phyloP scores from a whole-genome alignment of 2,329 filamentous ascomycete genomes.

The Dendryphion nanum region DNA sequence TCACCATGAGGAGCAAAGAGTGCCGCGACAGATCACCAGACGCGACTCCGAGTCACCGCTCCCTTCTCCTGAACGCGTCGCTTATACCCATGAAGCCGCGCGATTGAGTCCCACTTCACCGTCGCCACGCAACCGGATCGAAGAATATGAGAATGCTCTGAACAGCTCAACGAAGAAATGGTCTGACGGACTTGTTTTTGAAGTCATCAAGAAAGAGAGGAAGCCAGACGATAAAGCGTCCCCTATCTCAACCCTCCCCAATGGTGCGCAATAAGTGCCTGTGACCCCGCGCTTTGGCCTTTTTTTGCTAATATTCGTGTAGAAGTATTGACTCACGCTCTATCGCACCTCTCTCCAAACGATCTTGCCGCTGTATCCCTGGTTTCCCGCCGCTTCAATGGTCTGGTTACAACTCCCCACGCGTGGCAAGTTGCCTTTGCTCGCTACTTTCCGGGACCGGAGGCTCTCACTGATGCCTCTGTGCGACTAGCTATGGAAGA shows the following conservation, averaged over 20 bases:
- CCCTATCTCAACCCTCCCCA: constrained; percentile 66
- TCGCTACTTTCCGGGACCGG: constrained; percentile 81
- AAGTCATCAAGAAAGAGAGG: constrained; percentile 50
- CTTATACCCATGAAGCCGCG: constrained; percentile 14
- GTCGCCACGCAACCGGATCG: constrained; percentile 50
- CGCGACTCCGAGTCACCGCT: constrained; percentile 17
- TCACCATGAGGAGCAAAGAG: constrained; percentile 37
- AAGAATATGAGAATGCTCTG: constrained; percentile 55
- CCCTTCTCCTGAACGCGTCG: constrained; percentile 10
- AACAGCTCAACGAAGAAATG: constrained; percentile 39
- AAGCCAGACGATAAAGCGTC: constrained; percentile 46
- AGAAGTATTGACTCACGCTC: constrained; percentile 90
- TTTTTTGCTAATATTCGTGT: constrained; percentile 13
- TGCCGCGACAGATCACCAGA: constrained; percentile 12
- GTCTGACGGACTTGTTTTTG: constrained; percentile 49
- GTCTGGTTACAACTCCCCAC: constrained; percentile 83
- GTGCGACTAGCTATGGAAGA: constrained; percentile 46
- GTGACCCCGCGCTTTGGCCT: constrained; percentile 2
- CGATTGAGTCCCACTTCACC: constrained; percentile 37
- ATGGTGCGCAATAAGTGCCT: constrained; percentile 68
- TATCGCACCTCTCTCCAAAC: constrained; percentile 85
- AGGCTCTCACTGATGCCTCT: constrained; percentile 48
- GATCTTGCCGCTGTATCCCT: constrained; percentile 80
- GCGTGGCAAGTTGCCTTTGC: constrained; percentile 92
- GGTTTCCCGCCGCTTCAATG: constrained; percentile 84